These are phyloP conservation scores for Diacronema lutheri DNA, from an alignment of 78 protist genomes.

Conservation along the genomic window DNA sequence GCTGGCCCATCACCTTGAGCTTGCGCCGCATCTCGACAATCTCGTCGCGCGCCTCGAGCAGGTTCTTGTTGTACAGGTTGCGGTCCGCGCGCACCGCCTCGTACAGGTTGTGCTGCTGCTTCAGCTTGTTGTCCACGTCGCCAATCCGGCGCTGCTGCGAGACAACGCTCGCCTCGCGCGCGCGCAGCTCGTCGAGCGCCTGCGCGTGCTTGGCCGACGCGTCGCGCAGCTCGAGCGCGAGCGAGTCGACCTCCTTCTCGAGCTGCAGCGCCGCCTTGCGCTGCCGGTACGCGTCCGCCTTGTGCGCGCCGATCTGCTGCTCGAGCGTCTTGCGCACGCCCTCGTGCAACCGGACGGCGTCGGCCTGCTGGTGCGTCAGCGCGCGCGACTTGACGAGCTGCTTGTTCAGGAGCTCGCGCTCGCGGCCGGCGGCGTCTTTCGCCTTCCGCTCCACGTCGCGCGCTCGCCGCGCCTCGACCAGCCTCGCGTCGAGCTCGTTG, in stretches of 20 bases:
- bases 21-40: constrained; percentile 79
- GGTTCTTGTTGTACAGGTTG: constrained; percentile 71
- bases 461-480: background rate
- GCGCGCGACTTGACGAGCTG: background rate
- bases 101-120: constrained; percentile 78
- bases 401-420: constrained; percentile 53
- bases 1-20: constrained; percentile 79
- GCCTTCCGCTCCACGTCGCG: background rate
- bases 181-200: constrained; percentile 67
- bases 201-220: constrained; percentile 44
- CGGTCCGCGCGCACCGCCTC: constrained; percentile 87
- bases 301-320: background rate
- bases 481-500: background rate
- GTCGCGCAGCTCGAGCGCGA: constrained; percentile 44
- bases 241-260: constrained; percentile 69
- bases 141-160: constrained; percentile 71
- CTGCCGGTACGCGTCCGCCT: background rate
- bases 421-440: constrained; percentile 26
- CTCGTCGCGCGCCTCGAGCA: constrained; percentile 41
- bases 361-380: constrained; percentile 31
- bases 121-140: constrained; percentile 70
- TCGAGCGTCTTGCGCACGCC: constrained; percentile 45
- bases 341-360: constrained; percentile 16
- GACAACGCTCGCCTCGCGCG: constrained; percentile 33
- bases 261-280: constrained; percentile 50